A percentile compares a stretch with the other conserved stretches of the same genome.
phyloP scores from a whole-genome alignment of 1,284 basidiomycete genomes.

The Pseudozyma flocculosa region DNA sequence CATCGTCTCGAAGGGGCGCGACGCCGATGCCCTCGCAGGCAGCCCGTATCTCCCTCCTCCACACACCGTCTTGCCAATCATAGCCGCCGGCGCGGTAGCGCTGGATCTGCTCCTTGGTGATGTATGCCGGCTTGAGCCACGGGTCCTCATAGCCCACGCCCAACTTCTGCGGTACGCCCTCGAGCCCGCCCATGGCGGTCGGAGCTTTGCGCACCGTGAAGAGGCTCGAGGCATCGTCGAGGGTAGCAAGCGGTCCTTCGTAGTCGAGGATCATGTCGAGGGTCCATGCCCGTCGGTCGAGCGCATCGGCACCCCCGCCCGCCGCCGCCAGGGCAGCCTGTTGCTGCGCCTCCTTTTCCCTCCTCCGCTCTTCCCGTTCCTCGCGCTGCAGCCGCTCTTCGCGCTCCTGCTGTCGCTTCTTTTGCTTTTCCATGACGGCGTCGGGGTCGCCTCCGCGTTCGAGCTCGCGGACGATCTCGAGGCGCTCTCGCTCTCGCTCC shows the following conservation, averaged over 20 bases:
- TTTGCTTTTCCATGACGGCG: conserved; percentile 31
- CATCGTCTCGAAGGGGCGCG: conserved; percentile 5
- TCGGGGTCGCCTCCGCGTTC: conserved; percentile 45
- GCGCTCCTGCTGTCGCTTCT: conserved; percentile 33
- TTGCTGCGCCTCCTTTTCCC: conserved; percentile 26
- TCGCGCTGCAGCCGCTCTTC: conserved; percentile 22
- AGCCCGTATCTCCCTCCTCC: conserved; percentile 37
- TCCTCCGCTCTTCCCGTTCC: conserved; percentile 15
- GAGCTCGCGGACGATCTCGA: conserved; percentile 47
- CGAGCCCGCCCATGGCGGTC: conserved; percentile 29
- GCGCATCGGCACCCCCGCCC: conserved; percentile 5
- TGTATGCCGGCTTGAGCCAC: conserved; percentile 38
- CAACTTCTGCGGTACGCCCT: conserved; percentile 14
- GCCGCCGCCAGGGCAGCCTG: conserved; percentile 7
- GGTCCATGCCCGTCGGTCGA: conserved; percentile 21
- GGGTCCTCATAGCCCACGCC: conserved; percentile 46
- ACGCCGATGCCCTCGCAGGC: conserved; percentile 39
- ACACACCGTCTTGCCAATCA: conserved; percentile 46
- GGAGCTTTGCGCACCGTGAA: conserved; percentile 38
- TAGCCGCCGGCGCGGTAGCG: conserved; percentile 50
- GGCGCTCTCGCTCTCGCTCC: conserved; percentile 39
- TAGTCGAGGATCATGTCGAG: conserved; percentile 49
- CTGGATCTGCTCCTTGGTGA: conserved; percentile 22
- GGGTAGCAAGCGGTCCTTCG: conserved; percentile 43
- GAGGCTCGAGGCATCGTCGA: conserved; percentile 39